These are phyloP conservation scores for Sugiyamaella castrensis DNA, from an alignment of 1,139 yeast species.

Conservation along the genomic window DNA sequence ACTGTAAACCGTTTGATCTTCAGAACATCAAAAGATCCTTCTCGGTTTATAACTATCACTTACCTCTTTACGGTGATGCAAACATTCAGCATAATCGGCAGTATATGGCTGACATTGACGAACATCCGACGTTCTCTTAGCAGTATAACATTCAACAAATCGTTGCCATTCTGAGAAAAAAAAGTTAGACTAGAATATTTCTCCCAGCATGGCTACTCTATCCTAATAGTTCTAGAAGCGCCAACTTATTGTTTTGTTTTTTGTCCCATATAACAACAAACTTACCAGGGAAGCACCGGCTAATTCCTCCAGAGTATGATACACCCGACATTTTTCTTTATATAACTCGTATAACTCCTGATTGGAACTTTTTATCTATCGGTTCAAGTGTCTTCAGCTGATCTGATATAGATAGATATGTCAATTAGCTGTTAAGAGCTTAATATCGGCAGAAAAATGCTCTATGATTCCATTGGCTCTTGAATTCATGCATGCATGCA, in stretches of 20 bases:
- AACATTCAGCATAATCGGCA: slow-evolving; percentile 50
- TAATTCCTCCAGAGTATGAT: slow-evolving; percentile 46
- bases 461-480: slow-evolving; percentile 9
- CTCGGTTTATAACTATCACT: neutral
- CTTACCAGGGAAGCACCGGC: slow-evolving; percentile 48
- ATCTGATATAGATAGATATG: too few relatives aligned
- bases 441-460: slow-evolving; percentile 1
- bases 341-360: too few relatives aligned
- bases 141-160: slow-evolving; percentile 47
- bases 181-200: neutral
- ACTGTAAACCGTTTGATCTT: too few relatives aligned
- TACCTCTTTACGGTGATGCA: slow-evolving; percentile 46
- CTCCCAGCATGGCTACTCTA: too few relatives aligned
- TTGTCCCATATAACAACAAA: slow-evolving; percentile 15
- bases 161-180: slow-evolving; percentile 43
- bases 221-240: too few relatives aligned
- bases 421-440: neutral
- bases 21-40: too few relatives aligned
- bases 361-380: too few relatives aligned
- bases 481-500: neutral
- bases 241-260: too few relatives aligned
- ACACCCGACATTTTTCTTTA: slow-evolving; percentile 12
- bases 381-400: too few relatives aligned
- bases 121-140: slow-evolving; percentile 39
- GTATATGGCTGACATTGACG: slow-evolving; percentile 42